Conservation (phyloP, 1,139 yeast genomes). For the Hemisphaericaspora lyxosophila region DNA sequence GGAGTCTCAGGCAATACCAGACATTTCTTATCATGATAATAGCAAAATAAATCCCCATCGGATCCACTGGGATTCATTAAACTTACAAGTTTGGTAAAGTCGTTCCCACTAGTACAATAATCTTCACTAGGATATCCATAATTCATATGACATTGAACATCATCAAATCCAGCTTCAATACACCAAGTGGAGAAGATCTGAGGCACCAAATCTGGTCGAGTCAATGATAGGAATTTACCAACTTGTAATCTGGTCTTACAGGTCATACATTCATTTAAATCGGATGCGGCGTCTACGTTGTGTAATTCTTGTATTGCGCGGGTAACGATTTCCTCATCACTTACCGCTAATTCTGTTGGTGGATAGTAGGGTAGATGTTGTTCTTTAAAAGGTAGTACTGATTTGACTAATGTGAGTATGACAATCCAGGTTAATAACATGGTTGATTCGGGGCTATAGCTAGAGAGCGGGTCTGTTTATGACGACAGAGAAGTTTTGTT, state of each 20-base stretch:
- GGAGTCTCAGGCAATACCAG: conserved; percentile 48
- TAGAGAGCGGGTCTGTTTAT: too few species aligned
- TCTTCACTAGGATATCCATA: conserved; percentile 23
- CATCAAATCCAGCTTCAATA: conserved; percentile 32
- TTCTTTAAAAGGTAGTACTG: conserved; percentile 7
- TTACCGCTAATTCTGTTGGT: conserved; percentile 12
- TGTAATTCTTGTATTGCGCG: conserved; percentile 20
- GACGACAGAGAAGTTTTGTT: too few species aligned
- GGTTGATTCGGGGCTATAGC: too few species aligned
- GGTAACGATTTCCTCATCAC: conserved; percentile 17
- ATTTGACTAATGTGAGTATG: neutral
- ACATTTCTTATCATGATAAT: conserved; percentile 41
- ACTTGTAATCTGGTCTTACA: conserved; percentile 41
- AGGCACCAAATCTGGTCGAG: conserved; percentile 45
- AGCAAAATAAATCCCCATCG: conserved; percentile 57
- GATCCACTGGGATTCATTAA: conserved; percentile 47
- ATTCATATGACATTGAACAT: conserved; percentile 21
- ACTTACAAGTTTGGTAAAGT: conserved; percentile 46
- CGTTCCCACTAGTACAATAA: conserved; percentile 25
- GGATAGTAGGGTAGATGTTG: conserved; percentile 11
- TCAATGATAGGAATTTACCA: conserved; percentile 40
- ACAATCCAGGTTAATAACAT: conserved; percentile 1
- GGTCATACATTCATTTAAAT: conserved; percentile 31
- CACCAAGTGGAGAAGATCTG: conserved; percentile 45
- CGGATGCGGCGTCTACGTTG: conserved; percentile 21